Base-by-base conservation (phyloP, 345 rosid genomes). In the Euclidium syriacum region DNA sequence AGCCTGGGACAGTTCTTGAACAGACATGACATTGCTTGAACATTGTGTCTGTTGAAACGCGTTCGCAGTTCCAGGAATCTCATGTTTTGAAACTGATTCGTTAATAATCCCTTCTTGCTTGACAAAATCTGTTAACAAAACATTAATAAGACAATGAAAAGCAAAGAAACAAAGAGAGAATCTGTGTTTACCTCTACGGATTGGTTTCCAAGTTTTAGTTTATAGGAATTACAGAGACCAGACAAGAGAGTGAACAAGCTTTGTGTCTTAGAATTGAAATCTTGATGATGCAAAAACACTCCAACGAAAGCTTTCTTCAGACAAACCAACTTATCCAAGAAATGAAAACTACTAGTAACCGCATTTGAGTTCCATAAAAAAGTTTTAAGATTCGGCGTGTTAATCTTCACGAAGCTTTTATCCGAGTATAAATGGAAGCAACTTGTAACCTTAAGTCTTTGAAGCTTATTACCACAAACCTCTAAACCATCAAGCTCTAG, bases 1-100 rank as follows among this genome's bases (percentile, higher is more conserved):
- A 88, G 68, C 27, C 42, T 40, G 0, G 90, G 91, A 64, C 85
- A 76, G 76, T 76, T 79, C 64, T 71, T 79, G 73, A 91, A 84
- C 10, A 88, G 62, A 68, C 74, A 80, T 55, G 89, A 83, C 22
- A 88, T 46, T 26, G 83, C 84, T 5, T 68, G 79, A 19, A 77
- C 67, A 70, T 77, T 78, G 35, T 68, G 80, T 58, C 71, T 75
- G 70, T 78, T 75, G 62, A 86, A 79, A 53, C 66, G 67, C 3
- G 90, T 81, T 4, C 72, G 78, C 53, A 88, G 65, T 70, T 91
- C 85, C 77, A 91, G 48, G 19, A 30, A 68, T 66, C 65, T 75
- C 26, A 91, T 75, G 72, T 84, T 79, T 35, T 64, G 58, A 68
- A 83, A 91, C 6, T 75, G 73, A 14, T 64, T 50, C 22, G 54